Conservation (phyloP, 768 basidiomycete species). For the Leccinum pellstonianum region DNA sequence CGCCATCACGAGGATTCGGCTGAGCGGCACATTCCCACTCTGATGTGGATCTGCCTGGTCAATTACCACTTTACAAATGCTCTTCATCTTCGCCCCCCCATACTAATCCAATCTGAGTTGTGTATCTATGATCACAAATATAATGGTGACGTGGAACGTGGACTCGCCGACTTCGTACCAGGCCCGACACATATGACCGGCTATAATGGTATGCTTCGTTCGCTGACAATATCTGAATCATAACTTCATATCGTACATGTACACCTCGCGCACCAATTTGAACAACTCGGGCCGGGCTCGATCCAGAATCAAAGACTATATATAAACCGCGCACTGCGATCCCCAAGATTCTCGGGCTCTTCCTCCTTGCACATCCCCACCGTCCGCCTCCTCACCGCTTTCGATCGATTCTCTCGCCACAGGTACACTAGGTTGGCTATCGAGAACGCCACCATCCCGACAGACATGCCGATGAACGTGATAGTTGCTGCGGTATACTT, state of each 20-base stretch:
- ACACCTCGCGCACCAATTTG: not conserved
- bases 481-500: not conserved
- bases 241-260: not conserved
- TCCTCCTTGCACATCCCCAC: not conserved
- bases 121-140: no score
- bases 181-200: no score
- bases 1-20: no score
- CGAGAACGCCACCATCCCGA: not conserved
- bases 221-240: slow-evolving; percentile 59
- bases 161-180: no score
- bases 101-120: no score
- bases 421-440: not conserved
- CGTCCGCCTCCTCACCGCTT: not conserved
- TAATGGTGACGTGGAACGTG: no score
- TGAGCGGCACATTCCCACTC: slow-evolving; percentile 55
- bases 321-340: not conserved
- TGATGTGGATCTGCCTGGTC: not conserved
- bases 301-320: not conserved
- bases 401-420: not conserved
- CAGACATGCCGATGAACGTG: not conserved
- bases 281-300: not conserved
- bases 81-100: no score
- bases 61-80: no score
- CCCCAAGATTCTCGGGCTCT: not conserved
- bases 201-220: slow-evolving; percentile 59